Evolutionary conservation across 495 filamentous ascomycete genomes (phyloP).

Genomic region (Xeromyces bisporus): DNA sequence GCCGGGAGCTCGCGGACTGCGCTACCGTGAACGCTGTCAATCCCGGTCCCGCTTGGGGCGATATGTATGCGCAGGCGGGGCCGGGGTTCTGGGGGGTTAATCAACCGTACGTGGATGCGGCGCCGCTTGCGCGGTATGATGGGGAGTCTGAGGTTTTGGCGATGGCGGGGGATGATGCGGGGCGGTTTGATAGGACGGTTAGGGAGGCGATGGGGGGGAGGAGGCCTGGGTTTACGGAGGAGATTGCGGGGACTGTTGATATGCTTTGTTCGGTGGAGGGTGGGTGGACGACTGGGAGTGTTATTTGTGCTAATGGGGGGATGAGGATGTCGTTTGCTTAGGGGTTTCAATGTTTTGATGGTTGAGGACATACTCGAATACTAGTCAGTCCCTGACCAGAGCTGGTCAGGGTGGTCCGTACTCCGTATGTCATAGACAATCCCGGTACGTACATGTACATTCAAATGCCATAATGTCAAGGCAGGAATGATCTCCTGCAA

Average conservation of each 20-base stretch:
- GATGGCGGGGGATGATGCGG: conserved; percentile 3
- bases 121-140: conserved; percentile 30
- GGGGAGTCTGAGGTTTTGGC: conserved; percentile 9
- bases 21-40: conserved; percentile 66
- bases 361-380: too few relatives aligned
- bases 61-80: conserved; percentile 35
- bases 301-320: conserved; percentile 56
- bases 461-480: too few relatives aligned
- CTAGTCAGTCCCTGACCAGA: too few relatives aligned
- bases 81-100: conserved; percentile 23
- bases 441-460: too few relatives aligned
- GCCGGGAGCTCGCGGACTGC: conserved; percentile 48
- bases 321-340: conserved; percentile 1
- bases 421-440: too few relatives aligned
- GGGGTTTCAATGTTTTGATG: too few relatives aligned
- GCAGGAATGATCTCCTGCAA: too few relatives aligned
- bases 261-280: conserved; percentile 55
- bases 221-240: conserved; percentile 36
- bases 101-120: conserved; percentile 31
- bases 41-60: conserved; percentile 58
- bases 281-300: conserved; percentile 56
- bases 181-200: neutral
- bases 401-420: too few relatives aligned
- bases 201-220: conserved; percentile 22
- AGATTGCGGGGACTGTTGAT: conserved; percentile 58